Base-by-base conservation (phyloP, 257 asterid genomes). In the Osmanthus fragrans region DNA sequence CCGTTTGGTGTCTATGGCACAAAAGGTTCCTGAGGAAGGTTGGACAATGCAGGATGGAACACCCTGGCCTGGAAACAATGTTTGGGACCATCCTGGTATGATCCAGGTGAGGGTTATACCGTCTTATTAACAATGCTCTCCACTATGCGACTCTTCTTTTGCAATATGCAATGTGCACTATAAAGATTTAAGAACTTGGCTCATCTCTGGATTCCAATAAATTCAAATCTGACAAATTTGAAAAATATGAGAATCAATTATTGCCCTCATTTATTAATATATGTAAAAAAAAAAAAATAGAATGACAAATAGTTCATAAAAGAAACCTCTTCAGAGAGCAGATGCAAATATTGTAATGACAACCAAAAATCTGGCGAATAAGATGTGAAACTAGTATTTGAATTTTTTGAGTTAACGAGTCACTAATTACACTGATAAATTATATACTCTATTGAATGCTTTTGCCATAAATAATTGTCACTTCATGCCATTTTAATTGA, bases 1-100 rank as follows among this genome's bases (percentile, higher is more conserved):
- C 68, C 75, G 81, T 67, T 77, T 94, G 83, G 98, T 94, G 72
- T 91, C 97, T 39, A 85, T 71, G 78, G 92, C 97, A 1, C 92
- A 91, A 82, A 94, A 92, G 84, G 97, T 88, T 80, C 98, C 98
- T 0, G 98, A 94, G 77, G 98, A 94, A 12, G 98, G 98, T 72
- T 94, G 97, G 97, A 92, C 98, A 49, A 92, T 92, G 97, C 97
- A 88, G 83, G 98, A 94, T 86, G 98, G 98, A 36, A 88, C 97
- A 5, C 91, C 91, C 37, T 94, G 98, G 98, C 98, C 98, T 18
- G 98, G 98, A 80, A 94, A 94, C 85, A 88, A 79, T 86, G 98
- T 94, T 76, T 75, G 94, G 76, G 98, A 92, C 81, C 98, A 94
- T 84, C 97, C 98, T 73, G 98, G 97, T 78, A 94, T 94, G 97